These are phyloP conservation scores for Tetracladium marchalianum DNA, from an alignment of 495 filamentous ascomycete genomes.

Conservation along the genomic window DNA sequence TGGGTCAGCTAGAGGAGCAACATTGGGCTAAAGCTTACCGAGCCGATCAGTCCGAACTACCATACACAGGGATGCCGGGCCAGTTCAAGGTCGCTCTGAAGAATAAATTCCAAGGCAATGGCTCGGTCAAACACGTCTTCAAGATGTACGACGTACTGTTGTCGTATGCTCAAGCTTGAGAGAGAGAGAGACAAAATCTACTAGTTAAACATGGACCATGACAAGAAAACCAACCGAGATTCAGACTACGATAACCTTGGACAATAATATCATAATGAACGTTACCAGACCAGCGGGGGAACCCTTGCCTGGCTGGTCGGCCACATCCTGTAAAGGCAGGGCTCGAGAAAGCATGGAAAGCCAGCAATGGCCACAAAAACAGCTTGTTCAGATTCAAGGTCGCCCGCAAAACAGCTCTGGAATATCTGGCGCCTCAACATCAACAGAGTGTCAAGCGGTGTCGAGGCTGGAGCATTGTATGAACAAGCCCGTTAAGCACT, in stretches of 20 bases:
- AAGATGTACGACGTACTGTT: neutral
- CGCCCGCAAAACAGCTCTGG: neutral
- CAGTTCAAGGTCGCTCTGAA: too few species aligned
- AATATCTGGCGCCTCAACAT: slow-evolving; percentile 3
- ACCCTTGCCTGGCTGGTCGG: neutral
- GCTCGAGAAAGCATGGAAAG: neutral
- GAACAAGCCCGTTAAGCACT: neutral
- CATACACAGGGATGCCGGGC: too few species aligned
- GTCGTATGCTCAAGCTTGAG: neutral
- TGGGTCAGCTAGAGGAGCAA: too few species aligned
- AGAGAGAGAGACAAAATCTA: neutral
- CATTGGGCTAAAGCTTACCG: too few species aligned
- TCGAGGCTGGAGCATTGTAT: neutral
- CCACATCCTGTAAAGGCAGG: neutral
- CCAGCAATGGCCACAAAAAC: neutral
- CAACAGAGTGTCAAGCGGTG: neutral
- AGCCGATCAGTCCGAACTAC: too few species aligned
- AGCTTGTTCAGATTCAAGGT: neutral
- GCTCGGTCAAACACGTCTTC: neutral
- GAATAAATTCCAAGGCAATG: neutral
- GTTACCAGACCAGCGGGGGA: neutral
- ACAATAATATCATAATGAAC: neutral
- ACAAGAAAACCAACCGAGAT: neutral
- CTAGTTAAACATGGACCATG: neutral
- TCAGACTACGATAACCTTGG: neutral